A percentile compares a stretch with the other conserved stretches of the same genome.
Evolutionary conservation across 1,284 basidiomycete species (phyloP).

Genomic region (Trichosporon coremiiforme): DNA sequence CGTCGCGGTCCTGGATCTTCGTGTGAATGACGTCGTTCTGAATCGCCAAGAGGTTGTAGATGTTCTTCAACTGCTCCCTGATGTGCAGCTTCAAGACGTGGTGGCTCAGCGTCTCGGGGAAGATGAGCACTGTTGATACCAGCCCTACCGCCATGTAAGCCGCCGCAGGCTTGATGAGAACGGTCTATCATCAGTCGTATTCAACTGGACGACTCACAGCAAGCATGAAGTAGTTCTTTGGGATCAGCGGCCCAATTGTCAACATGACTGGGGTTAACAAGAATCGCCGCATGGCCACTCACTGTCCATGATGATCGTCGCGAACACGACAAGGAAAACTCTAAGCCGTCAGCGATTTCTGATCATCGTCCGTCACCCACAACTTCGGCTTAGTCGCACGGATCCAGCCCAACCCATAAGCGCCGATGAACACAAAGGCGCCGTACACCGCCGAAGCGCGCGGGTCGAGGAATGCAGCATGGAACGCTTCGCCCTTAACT

Average conservation of each 20-base stretch:
- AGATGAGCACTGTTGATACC: conserved; percentile 64
- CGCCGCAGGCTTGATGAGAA: conserved; percentile 64
- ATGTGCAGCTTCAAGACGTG: conserved; percentile 37
- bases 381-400: conserved; percentile 68
- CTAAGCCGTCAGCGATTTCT: conserved; percentile 18
- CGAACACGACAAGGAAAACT: conserved; percentile 64
- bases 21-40: conserved; percentile 51
- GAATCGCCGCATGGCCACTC: conserved; percentile 28
- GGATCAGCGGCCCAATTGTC: conserved; percentile 63
- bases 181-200: conserved; percentile 31
- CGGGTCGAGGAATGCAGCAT: conserved; percentile 69
- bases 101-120: conserved; percentile 72
- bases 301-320: conserved; percentile 52
- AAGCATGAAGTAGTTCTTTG: conserved; percentile 66
- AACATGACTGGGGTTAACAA: conserved; percentile 61
- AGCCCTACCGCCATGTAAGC: conserved; percentile 67
- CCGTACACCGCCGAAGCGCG: conserved; percentile 64
- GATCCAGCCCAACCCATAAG: conserved; percentile 65
- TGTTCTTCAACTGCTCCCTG: conserved; percentile 40
- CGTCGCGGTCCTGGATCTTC: conserved; percentile 35
- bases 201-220: conserved; percentile 41
- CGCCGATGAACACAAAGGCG: conserved; percentile 69
- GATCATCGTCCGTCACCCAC: conserved; percentile 29
- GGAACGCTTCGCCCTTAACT: conserved; percentile 62
- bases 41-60: conserved; percentile 44